Evolutionary conservation across 2,329 filamentous ascomycete species (phyloP), one percentile per base, ranked within the genome.

Genomic region (Coniella lustricola): DNA sequence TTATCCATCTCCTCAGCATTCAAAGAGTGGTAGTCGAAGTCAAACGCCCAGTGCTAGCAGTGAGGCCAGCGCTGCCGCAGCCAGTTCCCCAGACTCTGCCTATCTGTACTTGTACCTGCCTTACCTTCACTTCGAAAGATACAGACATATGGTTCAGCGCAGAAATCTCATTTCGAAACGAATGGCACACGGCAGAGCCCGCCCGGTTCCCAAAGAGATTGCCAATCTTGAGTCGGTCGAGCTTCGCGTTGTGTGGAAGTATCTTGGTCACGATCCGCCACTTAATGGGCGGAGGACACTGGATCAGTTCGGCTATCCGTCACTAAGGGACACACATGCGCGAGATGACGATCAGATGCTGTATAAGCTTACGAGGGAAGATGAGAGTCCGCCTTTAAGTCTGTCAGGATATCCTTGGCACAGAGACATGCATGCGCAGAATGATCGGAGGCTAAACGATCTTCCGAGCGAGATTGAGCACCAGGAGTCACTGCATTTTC

Each of bases 301-400:
- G 4, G 81, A 84, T 50, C 80, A 84, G 54, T 84, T 74, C 48
- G 79, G 77, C 0, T 82, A 84, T 46, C 80, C 80, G 0, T 79
- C 77, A 2, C 64, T 84, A 0, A 67, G 73, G 9, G 79, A 83
- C 31, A 84, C 81, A 0, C 64, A 77, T 36, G 75, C 77, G 0
- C 67, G 81, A 16, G 81, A 84, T 36, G 78, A 81, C 37, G 81
- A 84, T 36, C 81, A 84, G 59, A 83, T 84, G 76, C 63, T 84
- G 7, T 84, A 83, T 61, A 84, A 84, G 55, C 64, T 83, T 2
- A 81, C 78, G 2, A 81, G 79, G 55, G 66, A 75, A 48, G 71
- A 2, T 49, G 55, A 1, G 57, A 17, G 49, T 51, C n/a, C 46
- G 42, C 32, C 56, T 21, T n/a, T n/a, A n/a, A n/a, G n/a, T n/a